Base-by-base conservation (phyloP, 2,329 filamentous ascomycete species). In the Coniochaeta sp. region DNA sequence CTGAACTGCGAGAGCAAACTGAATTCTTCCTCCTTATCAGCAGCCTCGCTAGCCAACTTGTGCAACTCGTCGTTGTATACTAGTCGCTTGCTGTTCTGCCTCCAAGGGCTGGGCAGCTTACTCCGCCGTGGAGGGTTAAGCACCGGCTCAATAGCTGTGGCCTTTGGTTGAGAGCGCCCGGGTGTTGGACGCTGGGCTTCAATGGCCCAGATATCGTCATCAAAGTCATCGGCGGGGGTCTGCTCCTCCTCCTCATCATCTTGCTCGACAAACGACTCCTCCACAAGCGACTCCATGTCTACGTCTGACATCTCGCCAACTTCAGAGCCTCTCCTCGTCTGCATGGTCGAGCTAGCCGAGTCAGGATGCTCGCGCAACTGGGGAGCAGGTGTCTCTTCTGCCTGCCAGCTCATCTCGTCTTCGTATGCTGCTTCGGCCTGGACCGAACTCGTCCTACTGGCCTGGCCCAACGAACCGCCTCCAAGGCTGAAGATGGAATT, bases 131-230 rank as follows among this genome's bases (percentile, higher is more conserved):
- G 65, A 7, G 65, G 65, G 56, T 65, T 65, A 61, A 63, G 28
- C 0, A 58, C 57, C 9, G 68, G 63, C 8, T 50, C 38, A 10
- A 50, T 56, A 5, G 26, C 24, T 60, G 62, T 34, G 57, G 64
- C 62, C 55, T 56, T 64, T 60, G 38, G 58, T 60, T 36, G 65
- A 67, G 6, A 63, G 59, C 9, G 70, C 5, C 63, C 69, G 10
- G 79, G 77, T 1, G 75, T 75, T 7, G 75, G 72, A 14, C 82
- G 77, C 58, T 78, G 75, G 12, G 82, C 83, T 66, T 86, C 83
- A 26, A 84, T 66, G 34, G 81, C 82, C 82, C 83, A 86, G 12
- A 86, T 75, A 63, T 86, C 78, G 12, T 78, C 79, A n/a, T 56
- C 54, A n/a, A 36, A 38, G 3, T 77, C 76, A n/a, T 61, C 57